A percentile compares a stretch with the other conserved stretches of the same genome.
These are phyloP conservation scores for Nissolia schottii DNA, from an alignment of 306 rosid species.

Conservation along the genomic window DNA sequence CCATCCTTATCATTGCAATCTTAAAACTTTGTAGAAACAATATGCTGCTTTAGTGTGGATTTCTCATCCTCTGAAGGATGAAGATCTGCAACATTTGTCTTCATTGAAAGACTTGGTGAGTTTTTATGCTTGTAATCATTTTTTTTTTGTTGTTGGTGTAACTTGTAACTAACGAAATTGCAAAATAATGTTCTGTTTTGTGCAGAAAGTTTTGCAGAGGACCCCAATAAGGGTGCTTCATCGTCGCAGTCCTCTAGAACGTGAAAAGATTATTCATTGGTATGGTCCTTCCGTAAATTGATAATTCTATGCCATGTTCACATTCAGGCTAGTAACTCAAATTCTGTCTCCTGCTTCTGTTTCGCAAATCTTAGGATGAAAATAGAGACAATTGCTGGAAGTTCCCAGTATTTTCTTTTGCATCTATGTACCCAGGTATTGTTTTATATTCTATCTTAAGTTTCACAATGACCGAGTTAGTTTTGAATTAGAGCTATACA, in stretches of 20 bases:
- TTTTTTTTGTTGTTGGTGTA: background rate
- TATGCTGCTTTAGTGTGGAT: slow-evolving; percentile 93
- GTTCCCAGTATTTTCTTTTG: slow-evolving; percentile 83
- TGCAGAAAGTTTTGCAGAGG: slow-evolving; percentile 71
- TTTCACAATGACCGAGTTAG: background rate
- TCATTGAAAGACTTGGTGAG: slow-evolving; percentile 48
- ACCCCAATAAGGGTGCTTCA: slow-evolving; percentile 96
- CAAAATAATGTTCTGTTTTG: background rate
- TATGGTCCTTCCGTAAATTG: slow-evolving; percentile 24
- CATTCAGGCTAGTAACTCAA: slow-evolving; percentile 10
- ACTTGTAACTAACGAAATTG: background rate
- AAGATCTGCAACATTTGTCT: slow-evolving; percentile 49
- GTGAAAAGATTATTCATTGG: slow-evolving; percentile 92
- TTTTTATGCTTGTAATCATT: background rate
- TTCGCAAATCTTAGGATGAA: slow-evolving; percentile 66
- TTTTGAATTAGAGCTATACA: slow-evolving; percentile 3
- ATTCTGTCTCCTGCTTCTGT: background rate
- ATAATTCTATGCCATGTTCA: slow-evolving; percentile 5
- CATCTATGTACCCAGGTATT: slow-evolving; percentile 90
- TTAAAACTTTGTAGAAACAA: slow-evolving; percentile 59
- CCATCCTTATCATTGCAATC: background rate
- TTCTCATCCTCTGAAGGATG: slow-evolving; percentile 69
- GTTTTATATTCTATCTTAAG: background rate
- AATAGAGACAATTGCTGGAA: slow-evolving; percentile 65
- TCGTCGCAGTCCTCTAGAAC: slow-evolving; percentile 92